Evolutionary conservation across 2,329 filamentous ascomycete species (phyloP).

Genomic region (Pestalotiopsis sp.): DNA sequence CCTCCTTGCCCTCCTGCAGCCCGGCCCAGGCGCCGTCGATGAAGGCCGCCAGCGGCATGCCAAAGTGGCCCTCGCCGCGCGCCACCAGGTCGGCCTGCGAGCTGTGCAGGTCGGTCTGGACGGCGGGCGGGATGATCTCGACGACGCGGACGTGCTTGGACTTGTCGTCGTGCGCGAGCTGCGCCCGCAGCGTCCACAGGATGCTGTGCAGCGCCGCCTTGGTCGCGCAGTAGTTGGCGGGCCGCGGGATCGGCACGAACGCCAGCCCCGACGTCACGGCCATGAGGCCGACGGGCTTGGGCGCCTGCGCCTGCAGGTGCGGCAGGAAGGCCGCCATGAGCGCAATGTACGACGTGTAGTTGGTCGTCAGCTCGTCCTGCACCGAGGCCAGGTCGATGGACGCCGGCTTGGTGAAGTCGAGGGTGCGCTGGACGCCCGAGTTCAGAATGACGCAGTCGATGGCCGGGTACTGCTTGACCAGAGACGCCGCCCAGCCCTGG

Average conservation of each 20-base stretch:
- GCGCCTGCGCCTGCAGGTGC: constrained; percentile 35
- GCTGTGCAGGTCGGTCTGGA: constrained; percentile 53
- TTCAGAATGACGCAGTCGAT: constrained; percentile 62
- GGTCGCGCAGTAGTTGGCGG: constrained; percentile 55
- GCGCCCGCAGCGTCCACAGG: constrained; percentile 44
- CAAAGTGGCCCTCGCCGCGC: constrained; percentile 34
- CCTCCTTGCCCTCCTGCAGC: constrained; percentile 42
- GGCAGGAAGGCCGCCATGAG: constrained; percentile 50
- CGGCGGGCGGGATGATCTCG: constrained; percentile 51
- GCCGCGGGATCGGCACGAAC: constrained; percentile 47
- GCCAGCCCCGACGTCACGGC: constrained; percentile 46
- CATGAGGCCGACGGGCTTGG: constrained; percentile 30
- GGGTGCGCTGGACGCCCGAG: constrained; percentile 53
- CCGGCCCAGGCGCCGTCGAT: constrained; percentile 47
- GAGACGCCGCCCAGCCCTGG: constrained; percentile 36
- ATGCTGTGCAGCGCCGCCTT: constrained; percentile 57
- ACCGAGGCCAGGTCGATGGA: constrained; percentile 38
- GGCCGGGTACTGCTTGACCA: constrained; percentile 41
- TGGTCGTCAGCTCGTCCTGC: constrained; percentile 46
- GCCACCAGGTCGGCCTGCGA: constrained; percentile 38
- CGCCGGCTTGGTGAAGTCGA: constrained; percentile 48
- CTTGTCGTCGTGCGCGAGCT: constrained; percentile 34
- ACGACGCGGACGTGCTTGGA: constrained; percentile 41
- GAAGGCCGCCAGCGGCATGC: constrained; percentile 43
- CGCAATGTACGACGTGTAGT: constrained; percentile 49